A percentile compares a stretch with the other conserved stretches of the same genome.
phyloP scores from a whole-genome alignment of 2,329 filamentous ascomycete species.

The Onygenales sp. region DNA sequence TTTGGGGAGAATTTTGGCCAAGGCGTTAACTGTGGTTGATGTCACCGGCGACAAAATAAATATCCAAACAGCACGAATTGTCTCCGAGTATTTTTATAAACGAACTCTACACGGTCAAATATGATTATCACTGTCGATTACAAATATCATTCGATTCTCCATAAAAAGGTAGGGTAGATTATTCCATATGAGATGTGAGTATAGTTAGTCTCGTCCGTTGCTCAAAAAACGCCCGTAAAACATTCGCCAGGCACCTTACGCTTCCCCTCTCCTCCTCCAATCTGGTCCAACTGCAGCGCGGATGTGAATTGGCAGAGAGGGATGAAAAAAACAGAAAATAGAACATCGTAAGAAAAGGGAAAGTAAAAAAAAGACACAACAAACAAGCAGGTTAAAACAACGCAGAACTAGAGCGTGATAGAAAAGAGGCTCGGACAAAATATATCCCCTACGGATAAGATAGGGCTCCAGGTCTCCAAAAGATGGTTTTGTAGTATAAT shows the following conservation, averaged over 20 bases:
- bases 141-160: background rate
- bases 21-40: too few relatives aligned
- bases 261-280: slow-evolving; percentile 13
- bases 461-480: too few relatives aligned
- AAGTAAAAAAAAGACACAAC: background rate
- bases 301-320: slow-evolving; percentile 5
- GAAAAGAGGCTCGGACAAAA: too few relatives aligned
- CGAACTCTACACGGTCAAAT: background rate
- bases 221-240: slow-evolving; percentile 8
- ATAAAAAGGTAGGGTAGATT: background rate
- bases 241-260: slow-evolving; percentile 24
- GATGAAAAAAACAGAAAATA: slow-evolving; percentile 1
- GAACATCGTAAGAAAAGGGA: slow-evolving; percentile 5
- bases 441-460: too few relatives aligned
- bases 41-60: too few relatives aligned
- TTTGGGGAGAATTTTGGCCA: too few relatives aligned
- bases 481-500: slow-evolving; percentile 8
- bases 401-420: background rate
- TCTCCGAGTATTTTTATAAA: background rate
- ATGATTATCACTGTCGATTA: background rate
- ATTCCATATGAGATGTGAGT: background rate
- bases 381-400: background rate
- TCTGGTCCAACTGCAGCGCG: slow-evolving; percentile 5
- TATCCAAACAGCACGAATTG: too few relatives aligned
- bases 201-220: background rate